phyloP scores from a whole-genome alignment of 805 yeast genomes.

The Candida loeiensis region DNA sequence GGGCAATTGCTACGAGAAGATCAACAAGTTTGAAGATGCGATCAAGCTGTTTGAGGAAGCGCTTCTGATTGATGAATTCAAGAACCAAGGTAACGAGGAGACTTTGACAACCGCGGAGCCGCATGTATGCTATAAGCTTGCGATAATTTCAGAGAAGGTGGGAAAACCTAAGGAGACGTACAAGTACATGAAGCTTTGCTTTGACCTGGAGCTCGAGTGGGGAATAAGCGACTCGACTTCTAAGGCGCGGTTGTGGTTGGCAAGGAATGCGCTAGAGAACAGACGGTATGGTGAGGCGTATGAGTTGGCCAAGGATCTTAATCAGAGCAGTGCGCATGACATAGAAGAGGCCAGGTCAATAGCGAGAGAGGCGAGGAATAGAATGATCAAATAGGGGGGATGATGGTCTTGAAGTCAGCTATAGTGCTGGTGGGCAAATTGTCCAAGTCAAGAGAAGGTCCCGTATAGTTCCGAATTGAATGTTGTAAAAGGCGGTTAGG shows the following conservation, averaged over 20 bases:
- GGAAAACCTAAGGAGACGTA: conserved; percentile 53
- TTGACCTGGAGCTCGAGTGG: conserved; percentile 60
- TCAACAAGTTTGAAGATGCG: conserved; percentile 67
- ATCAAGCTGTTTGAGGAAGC: conserved; percentile 82
- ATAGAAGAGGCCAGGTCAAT: conserved; percentile 86
- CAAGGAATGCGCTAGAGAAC: conserved; percentile 56
- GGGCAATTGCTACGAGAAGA: conserved; percentile 82
- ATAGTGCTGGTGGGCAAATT: too few relatives aligned
- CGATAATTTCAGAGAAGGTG: conserved; percentile 57
- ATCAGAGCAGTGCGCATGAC: conserved; percentile 71
- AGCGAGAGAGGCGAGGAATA: conserved; percentile 69
- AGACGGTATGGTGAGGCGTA: conserved; percentile 66
- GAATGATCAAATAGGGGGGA: conserved; percentile 27
- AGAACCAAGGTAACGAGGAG: conserved; percentile 12
- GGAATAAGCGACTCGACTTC: conserved; percentile 70
- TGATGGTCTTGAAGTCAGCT: too few relatives aligned
- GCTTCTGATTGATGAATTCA: conserved; percentile 41
- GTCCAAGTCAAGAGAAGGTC: too few relatives aligned
- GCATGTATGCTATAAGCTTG: conserved; percentile 62
- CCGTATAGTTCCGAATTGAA: too few relatives aligned
- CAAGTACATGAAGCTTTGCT: conserved; percentile 62
- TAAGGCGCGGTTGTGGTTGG: conserved; percentile 84
- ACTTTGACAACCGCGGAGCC: conserved; percentile 44
- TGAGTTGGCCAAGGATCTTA: conserved; percentile 65
- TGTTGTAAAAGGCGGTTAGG: too few relatives aligned